Evolutionary conservation across 768 basidiomycete species (phyloP), one percentile per base, ranked within the genome.

Genomic region (Panus rudis): DNA sequence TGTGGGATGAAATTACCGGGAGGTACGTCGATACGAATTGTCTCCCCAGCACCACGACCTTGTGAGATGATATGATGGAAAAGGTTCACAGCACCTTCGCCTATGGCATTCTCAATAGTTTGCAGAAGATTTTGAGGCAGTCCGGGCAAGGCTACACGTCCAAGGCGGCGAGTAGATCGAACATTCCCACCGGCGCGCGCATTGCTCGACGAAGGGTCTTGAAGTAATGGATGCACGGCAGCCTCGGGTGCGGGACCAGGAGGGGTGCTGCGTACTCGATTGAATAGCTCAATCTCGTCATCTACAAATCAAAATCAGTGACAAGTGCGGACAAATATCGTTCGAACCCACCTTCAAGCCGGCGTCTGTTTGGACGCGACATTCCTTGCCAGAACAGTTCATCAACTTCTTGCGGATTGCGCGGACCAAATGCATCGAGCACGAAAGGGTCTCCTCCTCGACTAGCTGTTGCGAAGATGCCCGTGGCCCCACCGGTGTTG

Each of bases 61-160:
- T 78, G 78, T 38, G 76, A 70, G 52, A 93, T 76, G 35, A 94
- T 73, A 37, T 91, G 84, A 42, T 92, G 85, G 53, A 96, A 75
- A 21, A 92, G 68, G 54, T 92, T 90, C 14, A 84, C 72, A 6
- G 86, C 86, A 20, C 86, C 84, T 8, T 79, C 79, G 0, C 88
- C 87, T 42, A 93, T 78, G 42, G 91, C 77, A 46, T 84, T 79
- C 47, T 91, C 84, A 32, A 96, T 78, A 13, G 81, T 84, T 47
- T 84, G 79, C 19, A 89, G 63, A 32, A 92, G 67, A 35, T 85
- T 81, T 28, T 60, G 54, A 30, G 61, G 60, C 47, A 52, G 62
- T 37, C 65, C 72, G 39, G 52, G 55, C 13, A 75, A 63, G 37
- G 76, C 68, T 44, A 52, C 47, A 25, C 83, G 74, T 32, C 79